Base-by-base conservation (phyloP, 805 yeast genomes). In the Debaryomyces castellii region DNA sequence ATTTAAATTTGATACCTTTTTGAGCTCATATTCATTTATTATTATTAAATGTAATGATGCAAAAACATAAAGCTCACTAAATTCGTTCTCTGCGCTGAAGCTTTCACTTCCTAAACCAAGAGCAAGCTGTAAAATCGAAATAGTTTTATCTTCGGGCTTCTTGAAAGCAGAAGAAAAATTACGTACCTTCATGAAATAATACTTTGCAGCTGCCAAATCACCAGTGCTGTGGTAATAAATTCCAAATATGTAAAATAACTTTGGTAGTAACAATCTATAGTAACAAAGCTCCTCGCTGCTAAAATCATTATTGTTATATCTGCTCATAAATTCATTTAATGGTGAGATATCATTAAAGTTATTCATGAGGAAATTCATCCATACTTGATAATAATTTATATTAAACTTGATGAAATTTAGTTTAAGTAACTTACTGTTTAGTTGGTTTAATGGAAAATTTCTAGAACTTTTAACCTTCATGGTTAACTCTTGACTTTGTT, bases 211-310 rank as follows among this genome's bases (percentile, higher is more conserved):
- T 16, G 58, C 55, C 4, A 68, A 44, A 17, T 73, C 64, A 3
- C 74, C 73, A 9, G 55, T 51, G 12, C 57, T 47, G 41, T 77
- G 82, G 48, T 64, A 60, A 42, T 65, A 63, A 3, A 68, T 39
- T 1, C 71, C 82, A 40, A 69, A 64, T 16, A 77, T 47, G 47
- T 71, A 75, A 23, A 63, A 64, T 3, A 74, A 54, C 30, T 60
- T 56, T 2, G 78, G 72, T 3, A 72, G 47, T 17, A 76, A 46
- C 21, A 59, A 56, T 40, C 64, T 67, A 47, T 66, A 71, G 21
- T 65, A 54, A n/a, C 59, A 48, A 42, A 69, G 50, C 41, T 77
- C 80, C 47, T 69, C 74, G 2, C 63, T 61, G 2, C 73, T 62
- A 42, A 71, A 69, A 18, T 49, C 49, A 2, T 70, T 69, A 1